These are phyloP conservation scores for Iberis amara DNA, from an alignment of 441 rosid species.

Conservation along the genomic window DNA sequence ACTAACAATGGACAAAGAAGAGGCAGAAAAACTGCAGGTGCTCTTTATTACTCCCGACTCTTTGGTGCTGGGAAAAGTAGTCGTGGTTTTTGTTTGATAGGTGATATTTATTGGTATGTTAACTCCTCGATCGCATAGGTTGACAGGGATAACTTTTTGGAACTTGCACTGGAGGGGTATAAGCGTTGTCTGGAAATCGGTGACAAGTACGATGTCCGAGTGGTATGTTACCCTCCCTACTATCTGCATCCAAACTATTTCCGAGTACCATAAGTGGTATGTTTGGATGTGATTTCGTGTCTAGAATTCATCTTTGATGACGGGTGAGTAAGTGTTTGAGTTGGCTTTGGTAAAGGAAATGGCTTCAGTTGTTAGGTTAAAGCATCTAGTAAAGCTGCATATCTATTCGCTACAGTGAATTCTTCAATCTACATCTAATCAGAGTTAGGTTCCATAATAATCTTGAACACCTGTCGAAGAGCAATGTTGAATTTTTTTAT, in stretches of 20 bases:
- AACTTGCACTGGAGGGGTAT: slow-evolving; percentile 89
- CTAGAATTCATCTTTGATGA: slow-evolving; percentile 11
- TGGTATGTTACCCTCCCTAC: slow-evolving; percentile 72
- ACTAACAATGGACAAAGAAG: slow-evolving; percentile 85
- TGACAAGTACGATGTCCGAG: slow-evolving; percentile 91
- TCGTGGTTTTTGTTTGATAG: slow-evolving; percentile 11
- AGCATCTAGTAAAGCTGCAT: slow-evolving; percentile 13
- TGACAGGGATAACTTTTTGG: slow-evolving; percentile 89
- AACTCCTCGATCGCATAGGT: slow-evolving; percentile 43
- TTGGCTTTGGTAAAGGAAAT: slow-evolving; percentile 1
- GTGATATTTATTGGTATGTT: slow-evolving; percentile 20
- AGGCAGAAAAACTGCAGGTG: slow-evolving; percentile 83
- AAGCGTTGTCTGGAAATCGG: slow-evolving; percentile 79
- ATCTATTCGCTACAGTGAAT: slow-evolving; percentile 1
- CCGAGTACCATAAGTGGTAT: too few relatives aligned
- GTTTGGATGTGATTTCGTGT: slow-evolving; percentile 6
- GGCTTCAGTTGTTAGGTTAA: slow-evolving; percentile 12
- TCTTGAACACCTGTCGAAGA: slow-evolving; percentile 3
- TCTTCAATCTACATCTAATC: slow-evolving; percentile 2
- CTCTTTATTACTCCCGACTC: slow-evolving; percentile 15
- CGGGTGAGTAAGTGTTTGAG: slow-evolving; percentile 13
- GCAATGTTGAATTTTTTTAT: neutral
- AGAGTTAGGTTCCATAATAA: slow-evolving; percentile 8
- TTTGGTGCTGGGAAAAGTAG: slow-evolving; percentile 16
- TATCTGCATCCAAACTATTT: too few relatives aligned